Evolutionary conservation across 805 yeast genomes (phyloP), one percentile per base, ranked within the genome.

Genomic region (Teunomyces stri): DNA sequence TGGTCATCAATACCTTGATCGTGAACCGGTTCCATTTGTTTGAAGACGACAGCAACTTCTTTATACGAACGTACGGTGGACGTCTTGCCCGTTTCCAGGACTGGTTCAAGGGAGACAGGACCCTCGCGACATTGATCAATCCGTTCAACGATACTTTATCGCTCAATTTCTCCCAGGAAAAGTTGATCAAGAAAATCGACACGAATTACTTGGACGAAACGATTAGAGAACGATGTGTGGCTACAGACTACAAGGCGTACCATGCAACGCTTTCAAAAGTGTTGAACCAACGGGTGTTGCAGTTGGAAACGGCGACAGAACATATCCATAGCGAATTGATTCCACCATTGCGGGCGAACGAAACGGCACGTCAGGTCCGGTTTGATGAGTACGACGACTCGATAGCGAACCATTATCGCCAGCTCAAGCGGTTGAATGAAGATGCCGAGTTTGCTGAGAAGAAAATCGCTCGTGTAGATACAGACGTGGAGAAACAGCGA

Each of bases 391-490:
- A 64, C 40, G 76, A 71, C 43, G 66, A 62, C 5, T 45, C 45
- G 9, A 68, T 72, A 0, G 69, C 72, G 3, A 59, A 49, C 6
- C 58, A 60, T 25, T 72, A 68, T 54, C 51, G 58, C 13, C 61
- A 65, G 40, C 53, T 71, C 13, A 59, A 68, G 31, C 60, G 62
- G 39, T 55, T 68, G 30, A 72, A 69, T 49, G 76, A 70, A 20
- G 69, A 62, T 27, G 72, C 72, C 2, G 45, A 48, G 6, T 36
- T 58, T 6, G 60, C 58, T 7, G 78, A 72, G 42, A 61, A 62
- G 46, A 69, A 64, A 49, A 53, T 67, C 21, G 57, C 50, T 11
- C 61, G 65, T 30, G 61, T 64, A 1, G 76, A 72, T 15, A 44
- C 46, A 9, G 76, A 70, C 18, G 49, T 59, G 5, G 34, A 47